phyloP scores from a whole-genome alignment of 163 green algal species.

The Scenedesmus sp. region DNA sequence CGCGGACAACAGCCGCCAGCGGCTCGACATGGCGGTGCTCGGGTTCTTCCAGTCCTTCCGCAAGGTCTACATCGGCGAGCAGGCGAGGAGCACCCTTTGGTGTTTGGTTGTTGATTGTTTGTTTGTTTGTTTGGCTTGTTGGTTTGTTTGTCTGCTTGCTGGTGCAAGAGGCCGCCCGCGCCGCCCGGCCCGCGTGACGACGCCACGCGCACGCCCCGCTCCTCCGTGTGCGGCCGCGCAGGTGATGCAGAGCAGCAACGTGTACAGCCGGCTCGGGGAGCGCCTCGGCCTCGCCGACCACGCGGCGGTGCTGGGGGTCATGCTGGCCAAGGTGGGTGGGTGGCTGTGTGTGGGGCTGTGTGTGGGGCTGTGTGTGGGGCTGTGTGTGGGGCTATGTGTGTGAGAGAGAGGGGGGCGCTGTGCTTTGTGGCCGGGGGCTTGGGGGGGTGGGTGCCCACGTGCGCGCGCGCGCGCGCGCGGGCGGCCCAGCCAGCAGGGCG shows the following conservation, averaged over 20 bases:
- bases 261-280: constrained; percentile 89
- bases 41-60: constrained; percentile 97
- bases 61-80: constrained; percentile 97
- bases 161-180: background rate
- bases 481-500: no score
- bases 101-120: background rate
- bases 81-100: constrained; percentile 58
- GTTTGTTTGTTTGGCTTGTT: background rate
- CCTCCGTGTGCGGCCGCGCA: no score
- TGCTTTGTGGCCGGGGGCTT: background rate
- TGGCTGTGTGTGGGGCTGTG: no score
- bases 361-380: no score
- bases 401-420: no score
- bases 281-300: constrained; percentile 88
- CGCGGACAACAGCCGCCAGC: constrained; percentile 82
- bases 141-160: background rate
- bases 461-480: no score
- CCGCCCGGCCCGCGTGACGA: background rate
- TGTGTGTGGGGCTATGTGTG: no score
- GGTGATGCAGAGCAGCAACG: constrained; percentile 88
- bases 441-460: no score
- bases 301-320: constrained; percentile 86
- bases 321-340: constrained; percentile 93
- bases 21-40: constrained; percentile 92
- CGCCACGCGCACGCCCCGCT: no score